These are phyloP conservation scores for Neurospora sp. DNA, from an alignment of 495 filamentous ascomycete genomes.

Conservation along the genomic window DNA sequence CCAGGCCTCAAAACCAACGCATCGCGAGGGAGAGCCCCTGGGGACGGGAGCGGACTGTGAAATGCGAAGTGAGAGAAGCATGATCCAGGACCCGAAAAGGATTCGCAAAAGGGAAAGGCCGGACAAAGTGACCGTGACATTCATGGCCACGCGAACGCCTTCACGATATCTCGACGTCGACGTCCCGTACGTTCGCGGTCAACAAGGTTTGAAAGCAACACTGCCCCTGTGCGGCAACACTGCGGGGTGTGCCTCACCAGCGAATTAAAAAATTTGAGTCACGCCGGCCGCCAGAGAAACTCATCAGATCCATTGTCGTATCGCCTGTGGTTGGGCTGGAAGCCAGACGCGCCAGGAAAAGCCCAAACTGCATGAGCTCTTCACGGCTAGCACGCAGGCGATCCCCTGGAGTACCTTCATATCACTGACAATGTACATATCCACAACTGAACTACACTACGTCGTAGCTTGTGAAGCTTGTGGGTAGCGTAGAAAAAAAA, in stretches of 20 bases:
- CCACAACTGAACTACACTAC: background rate
- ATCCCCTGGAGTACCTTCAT: background rate
- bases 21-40: background rate
- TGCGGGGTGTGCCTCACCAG: background rate
- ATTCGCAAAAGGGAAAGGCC: background rate
- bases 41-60: background rate
- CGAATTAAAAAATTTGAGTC: conserved; percentile 7
- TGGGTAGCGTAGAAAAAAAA: background rate
- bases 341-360: conserved; percentile 3
- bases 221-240: background rate
- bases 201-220: background rate
- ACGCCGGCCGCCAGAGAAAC: conserved; percentile 1
- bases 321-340: conserved; percentile 17
- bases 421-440: background rate
- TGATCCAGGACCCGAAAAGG: background rate
- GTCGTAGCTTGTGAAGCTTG: background rate
- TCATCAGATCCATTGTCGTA: conserved; percentile 5
- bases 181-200: background rate
- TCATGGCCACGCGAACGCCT: background rate
- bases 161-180: background rate
- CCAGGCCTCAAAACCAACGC: background rate
- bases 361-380: conserved; percentile 9
- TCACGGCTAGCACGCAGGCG: background rate
- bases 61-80: background rate
- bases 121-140: background rate